Evolutionary conservation across 2,329 filamentous ascomycete genomes (phyloP).

Genomic region (Diaporthe sp.): DNA sequence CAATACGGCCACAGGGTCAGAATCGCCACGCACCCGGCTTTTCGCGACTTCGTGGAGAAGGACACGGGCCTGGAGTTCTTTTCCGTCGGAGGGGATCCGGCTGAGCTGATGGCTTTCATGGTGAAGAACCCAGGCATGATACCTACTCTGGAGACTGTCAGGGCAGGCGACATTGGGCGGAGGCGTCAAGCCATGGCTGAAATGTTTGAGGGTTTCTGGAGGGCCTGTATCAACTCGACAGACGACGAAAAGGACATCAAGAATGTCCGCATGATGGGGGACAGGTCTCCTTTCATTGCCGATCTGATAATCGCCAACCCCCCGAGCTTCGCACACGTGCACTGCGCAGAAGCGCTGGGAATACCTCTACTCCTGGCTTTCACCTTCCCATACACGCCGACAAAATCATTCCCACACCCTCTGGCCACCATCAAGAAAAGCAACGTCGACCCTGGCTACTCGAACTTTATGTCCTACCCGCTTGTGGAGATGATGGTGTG

Average conservation of each 20-base stretch:
- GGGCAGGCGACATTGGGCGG: conserved; percentile 78
- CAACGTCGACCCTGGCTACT: conserved; percentile 79
- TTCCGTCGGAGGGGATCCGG: conserved; percentile 82
- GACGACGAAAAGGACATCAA: conserved; percentile 75
- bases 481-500: conserved; percentile 90
- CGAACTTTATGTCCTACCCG: conserved; percentile 86
- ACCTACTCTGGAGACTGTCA: conserved; percentile 79
- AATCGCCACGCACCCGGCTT: conserved; percentile 84
- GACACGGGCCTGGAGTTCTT: conserved; percentile 85
- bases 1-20: conserved; percentile 81
- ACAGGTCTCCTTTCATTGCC: conserved; percentile 73
- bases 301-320: conserved; percentile 91
- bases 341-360: conserved; percentile 83
- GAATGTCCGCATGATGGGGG: conserved; percentile 76
- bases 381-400: conserved; percentile 86
- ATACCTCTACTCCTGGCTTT: conserved; percentile 90
- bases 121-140: conserved; percentile 87
- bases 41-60: conserved; percentile 81
- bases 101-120: conserved; percentile 90
- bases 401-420: conserved; percentile 82
- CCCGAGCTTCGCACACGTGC: conserved; percentile 82
- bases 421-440: conserved; percentile 81
- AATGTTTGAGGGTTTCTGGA: conserved; percentile 89
- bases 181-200: conserved; percentile 80
- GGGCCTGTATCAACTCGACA: conserved; percentile 80